Evolutionary conservation across 768 basidiomycete species (phyloP), one percentile per base, ranked within the genome.

Genomic region (Mycena chlorophos): DNA sequence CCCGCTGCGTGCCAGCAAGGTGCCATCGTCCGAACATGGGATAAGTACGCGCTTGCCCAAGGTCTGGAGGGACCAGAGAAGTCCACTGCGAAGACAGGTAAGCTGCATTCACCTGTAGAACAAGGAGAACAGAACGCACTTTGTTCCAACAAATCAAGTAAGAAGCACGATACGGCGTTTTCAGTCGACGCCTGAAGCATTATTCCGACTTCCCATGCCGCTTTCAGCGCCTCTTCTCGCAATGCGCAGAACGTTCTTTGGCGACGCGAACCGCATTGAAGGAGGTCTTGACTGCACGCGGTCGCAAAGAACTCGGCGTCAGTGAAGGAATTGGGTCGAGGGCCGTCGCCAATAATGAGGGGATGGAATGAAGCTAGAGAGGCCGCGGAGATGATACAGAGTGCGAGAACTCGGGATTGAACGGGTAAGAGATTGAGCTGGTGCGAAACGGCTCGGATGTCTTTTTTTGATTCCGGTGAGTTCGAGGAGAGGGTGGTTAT

Each of bases 161-260:
- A 27, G n/a, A 29, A 58, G 29, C 52, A 58, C 6, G 57, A 54
- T 8, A 49, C 57, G 3, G 52, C 52, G 17, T 58, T 58, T 30
- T 58, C 57, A 19, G 37, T 46, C 19, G 57, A 54, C 1, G 42
- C 30, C n/a, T 37, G 25, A 17, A 58, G 57, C 5, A 58, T 58
- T 2, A 54, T 38, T 8, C 52, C 52, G 4, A 16, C 16, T 3
- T 58, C 52, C 52, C 57, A 58, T 2, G 57, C 52, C 6, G 49
- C 49, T 13, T 38, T 43, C n/a, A 58, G 49, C 16, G 57, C 57
- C 20, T 31, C 20, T 1, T 25, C 16, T 14, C 26, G 57, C 6
- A 58, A 34, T 20, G 52, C 52, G 17, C 43, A 49, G 16, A 13
- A 51, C n/a, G 28, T 25, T 1, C 14, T 2, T n/a, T 14, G n/a